These are phyloP conservation scores for Coemansia sp. DNA, from an alignment of 192 early-diverging fungal species.

Conservation along the genomic window DNA sequence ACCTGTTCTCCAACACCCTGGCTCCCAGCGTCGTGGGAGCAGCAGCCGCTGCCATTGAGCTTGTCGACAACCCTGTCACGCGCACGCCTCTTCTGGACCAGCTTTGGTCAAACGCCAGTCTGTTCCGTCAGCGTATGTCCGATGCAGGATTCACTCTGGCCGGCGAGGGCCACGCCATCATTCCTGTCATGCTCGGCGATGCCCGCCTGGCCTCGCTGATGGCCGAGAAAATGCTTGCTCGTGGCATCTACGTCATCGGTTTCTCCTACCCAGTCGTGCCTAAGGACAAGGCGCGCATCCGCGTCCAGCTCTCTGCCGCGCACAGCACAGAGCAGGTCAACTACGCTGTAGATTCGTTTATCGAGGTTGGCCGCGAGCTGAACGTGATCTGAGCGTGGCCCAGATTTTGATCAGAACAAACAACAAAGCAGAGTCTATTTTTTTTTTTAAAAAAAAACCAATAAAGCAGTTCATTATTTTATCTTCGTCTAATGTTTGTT, in stretches of 20 bases:
- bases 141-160: slow-evolving; percentile 66
- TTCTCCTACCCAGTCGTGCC: slow-evolving; percentile 64
- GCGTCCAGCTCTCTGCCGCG: slow-evolving; percentile 59
- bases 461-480: background rate
- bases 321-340: slow-evolving; percentile 56
- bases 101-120: slow-evolving; percentile 61
- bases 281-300: slow-evolving; percentile 58
- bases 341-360: slow-evolving; percentile 56
- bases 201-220: slow-evolving; percentile 54
- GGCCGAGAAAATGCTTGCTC: slow-evolving; percentile 56
- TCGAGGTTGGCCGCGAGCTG: slow-evolving; percentile 53
- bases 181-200: slow-evolving; percentile 62
- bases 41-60: slow-evolving; percentile 55
- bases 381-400: slow-evolving; percentile 19
- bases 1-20: slow-evolving; percentile 61
- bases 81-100: slow-evolving; percentile 51
- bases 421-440: too few relatives aligned
- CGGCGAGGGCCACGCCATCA: slow-evolving; percentile 60
- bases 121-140: slow-evolving; percentile 61
- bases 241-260: slow-evolving; percentile 60
- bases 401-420: too few relatives aligned
- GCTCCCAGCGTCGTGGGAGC: slow-evolving; percentile 59
- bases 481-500: background rate
- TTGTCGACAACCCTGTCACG: slow-evolving; percentile 50
- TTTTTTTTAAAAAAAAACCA: background rate